Evolutionary conservation across 495 filamentous ascomycete genomes (phyloP).

Genomic region (Haplographium delicatum): DNA sequence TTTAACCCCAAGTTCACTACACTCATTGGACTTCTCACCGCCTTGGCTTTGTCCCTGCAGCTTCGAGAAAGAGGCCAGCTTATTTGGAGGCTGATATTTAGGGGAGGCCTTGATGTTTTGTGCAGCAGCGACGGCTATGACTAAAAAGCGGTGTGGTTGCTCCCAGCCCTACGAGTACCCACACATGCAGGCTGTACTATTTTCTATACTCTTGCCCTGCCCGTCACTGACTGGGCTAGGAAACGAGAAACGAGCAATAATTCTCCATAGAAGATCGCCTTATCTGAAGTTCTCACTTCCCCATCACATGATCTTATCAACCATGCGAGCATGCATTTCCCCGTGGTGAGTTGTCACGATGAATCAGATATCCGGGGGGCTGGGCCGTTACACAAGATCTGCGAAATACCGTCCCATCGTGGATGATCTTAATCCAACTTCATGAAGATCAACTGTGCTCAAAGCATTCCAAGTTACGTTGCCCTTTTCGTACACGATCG

Average conservation of each 20-base stretch:
- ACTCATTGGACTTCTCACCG: not conserved
- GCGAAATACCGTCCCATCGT: constrained; percentile 7
- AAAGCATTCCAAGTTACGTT: too few species aligned
- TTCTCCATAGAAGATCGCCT: too few species aligned
- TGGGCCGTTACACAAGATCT: constrained; percentile 17
- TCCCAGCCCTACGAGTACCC: constrained; percentile 20
- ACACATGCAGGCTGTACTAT: constrained; percentile 1
- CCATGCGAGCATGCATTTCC: constrained; percentile 20
- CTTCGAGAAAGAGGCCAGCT: not conserved
- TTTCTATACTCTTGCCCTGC: constrained; percentile 5
- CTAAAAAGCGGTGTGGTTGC: constrained; percentile 22
- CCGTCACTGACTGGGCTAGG: too few species aligned
- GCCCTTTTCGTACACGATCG: too few species aligned
- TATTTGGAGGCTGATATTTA: constrained; percentile 1
- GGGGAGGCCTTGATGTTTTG: not conserved
- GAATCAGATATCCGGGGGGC: not conserved
- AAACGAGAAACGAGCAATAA: too few species aligned
- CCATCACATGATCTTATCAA: constrained; percentile 16
- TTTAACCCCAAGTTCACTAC: too few species aligned
- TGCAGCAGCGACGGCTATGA: not conserved
- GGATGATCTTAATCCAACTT: constrained; percentile 14
- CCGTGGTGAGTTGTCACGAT: constrained; percentile 5
- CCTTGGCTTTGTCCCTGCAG: constrained; percentile 4
- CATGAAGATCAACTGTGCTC: too few species aligned
- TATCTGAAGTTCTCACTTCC: not conserved